Evolutionary conservation across 371 early-diverging fungal genomes (phyloP).

Genomic region (Polyrhizophydium stewartii): DNA sequence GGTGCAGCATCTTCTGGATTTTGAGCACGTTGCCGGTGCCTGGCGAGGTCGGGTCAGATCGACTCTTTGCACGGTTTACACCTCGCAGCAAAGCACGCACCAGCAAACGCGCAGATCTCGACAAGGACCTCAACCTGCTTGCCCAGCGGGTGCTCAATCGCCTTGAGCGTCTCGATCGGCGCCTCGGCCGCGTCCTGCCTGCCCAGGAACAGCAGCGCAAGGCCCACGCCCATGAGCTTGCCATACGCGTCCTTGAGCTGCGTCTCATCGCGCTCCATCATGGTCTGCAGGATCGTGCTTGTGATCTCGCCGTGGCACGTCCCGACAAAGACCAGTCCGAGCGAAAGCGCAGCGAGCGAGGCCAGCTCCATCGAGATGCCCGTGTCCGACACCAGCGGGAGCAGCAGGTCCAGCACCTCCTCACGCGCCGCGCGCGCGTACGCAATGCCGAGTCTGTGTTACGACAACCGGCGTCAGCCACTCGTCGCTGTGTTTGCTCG

Average conservation of each 20-base stretch:
- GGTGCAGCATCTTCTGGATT: slow-evolving; percentile 92
- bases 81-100: slow-evolving; percentile 26
- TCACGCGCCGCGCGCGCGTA: slow-evolving; percentile 89
- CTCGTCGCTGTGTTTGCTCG: no score
- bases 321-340: slow-evolving; percentile 91
- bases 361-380: slow-evolving; percentile 84
- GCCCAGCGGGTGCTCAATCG: slow-evolving; percentile 86
- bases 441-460: slow-evolving; percentile 80
- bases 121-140: slow-evolving; percentile 84
- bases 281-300: slow-evolving; percentile 84
- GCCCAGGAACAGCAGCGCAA: slow-evolving; percentile 85
- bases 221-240: slow-evolving; percentile 88
- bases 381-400: slow-evolving; percentile 82
- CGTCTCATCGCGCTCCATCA: slow-evolving; percentile 89
- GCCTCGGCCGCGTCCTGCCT: slow-evolving; percentile 87
- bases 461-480: slow-evolving; percentile 29
- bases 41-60: slow-evolving; percentile 1
- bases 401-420: slow-evolving; percentile 76
- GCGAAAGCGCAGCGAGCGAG: slow-evolving; percentile 82
- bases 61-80: background rate
- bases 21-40: slow-evolving; percentile 93
- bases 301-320: slow-evolving; percentile 90
- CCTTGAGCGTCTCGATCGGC: slow-evolving; percentile 90
- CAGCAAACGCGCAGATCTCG: slow-evolving; percentile 87
- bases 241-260: slow-evolving; percentile 79